Percentiles rank a stretch among this genome's conserved stretches.
phyloP scores from a whole-genome alignment of 2,329 filamentous ascomycete species.

The Venturiaceae sp. region DNA sequence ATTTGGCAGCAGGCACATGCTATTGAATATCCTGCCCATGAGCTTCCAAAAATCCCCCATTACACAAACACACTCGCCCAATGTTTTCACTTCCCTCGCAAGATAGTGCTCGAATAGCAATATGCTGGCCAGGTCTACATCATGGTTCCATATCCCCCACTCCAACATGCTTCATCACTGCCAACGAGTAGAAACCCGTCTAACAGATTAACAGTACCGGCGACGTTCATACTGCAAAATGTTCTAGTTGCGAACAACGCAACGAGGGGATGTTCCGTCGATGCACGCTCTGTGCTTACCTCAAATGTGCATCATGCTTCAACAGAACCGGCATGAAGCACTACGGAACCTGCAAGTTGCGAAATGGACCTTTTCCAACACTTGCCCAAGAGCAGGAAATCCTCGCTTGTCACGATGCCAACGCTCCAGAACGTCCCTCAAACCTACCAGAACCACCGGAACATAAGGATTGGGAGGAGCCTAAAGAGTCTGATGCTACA shows the following conservation, averaged over 20 bases:
- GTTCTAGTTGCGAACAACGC: not conserved
- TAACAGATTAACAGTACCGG: not conserved
- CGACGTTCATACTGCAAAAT: not conserved
- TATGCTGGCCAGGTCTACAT: too few species aligned
- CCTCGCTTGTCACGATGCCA: not conserved
- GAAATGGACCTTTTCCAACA: not conserved
- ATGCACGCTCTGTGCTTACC: not conserved
- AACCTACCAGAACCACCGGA: not conserved
- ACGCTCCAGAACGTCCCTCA: not conserved
- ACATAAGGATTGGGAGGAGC: not conserved
- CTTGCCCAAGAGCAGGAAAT: not conserved
- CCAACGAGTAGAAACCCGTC: not conserved
- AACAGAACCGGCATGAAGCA: not conserved
- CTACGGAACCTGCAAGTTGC: not conserved
- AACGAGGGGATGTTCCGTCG: not conserved
- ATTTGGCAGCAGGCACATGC: too few species aligned
- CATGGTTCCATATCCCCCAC: not conserved
- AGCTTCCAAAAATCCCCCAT: too few species aligned
- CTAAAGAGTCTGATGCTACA: too few species aligned
- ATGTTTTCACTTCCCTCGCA: too few species aligned
- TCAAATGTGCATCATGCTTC: not conserved
- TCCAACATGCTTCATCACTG: not conserved
- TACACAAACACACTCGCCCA: too few species aligned
- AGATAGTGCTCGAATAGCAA: too few species aligned
- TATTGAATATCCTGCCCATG: too few species aligned